Percentiles rank a stretch among this genome's conserved stretches.
Conservation (phyloP, 2,329 filamentous ascomycete genomes). For the Scedosporium apiospermum region DNA sequence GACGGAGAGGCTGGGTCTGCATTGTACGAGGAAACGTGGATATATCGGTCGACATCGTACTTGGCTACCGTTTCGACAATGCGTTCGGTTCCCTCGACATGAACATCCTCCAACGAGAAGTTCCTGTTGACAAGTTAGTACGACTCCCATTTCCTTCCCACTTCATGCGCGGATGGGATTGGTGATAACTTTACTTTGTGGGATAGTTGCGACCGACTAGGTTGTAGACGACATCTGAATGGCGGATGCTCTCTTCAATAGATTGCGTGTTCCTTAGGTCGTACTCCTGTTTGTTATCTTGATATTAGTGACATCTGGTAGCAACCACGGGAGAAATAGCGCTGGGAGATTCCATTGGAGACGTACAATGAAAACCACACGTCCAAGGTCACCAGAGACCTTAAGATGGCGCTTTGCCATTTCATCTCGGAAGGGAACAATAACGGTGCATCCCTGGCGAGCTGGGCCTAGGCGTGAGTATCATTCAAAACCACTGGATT, state of each 20-base stretch:
- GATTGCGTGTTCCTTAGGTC: slow-evolving; percentile 90
- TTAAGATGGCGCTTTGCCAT: slow-evolving; percentile 97
- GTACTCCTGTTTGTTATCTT: slow-evolving; percentile 56
- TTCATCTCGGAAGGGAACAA: slow-evolving; percentile 90
- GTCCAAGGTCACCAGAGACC: slow-evolving; percentile 86
- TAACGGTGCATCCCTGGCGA: slow-evolving; percentile 85
- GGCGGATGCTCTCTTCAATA: slow-evolving; percentile 91
- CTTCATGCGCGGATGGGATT: neutral
- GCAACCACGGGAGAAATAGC: neutral
- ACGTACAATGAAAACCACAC: slow-evolving; percentile 73
- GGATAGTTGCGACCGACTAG: slow-evolving; percentile 89
- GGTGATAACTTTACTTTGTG: slow-evolving; percentile 61
- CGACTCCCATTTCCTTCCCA: neutral
- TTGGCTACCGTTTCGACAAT: slow-evolving; percentile 93
- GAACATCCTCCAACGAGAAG: slow-evolving; percentile 85
- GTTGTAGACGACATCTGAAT: slow-evolving; percentile 97
- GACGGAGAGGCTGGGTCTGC: slow-evolving; percentile 70
- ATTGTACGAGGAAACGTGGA: slow-evolving; percentile 94
- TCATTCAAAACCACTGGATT: neutral
- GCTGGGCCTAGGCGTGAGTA: slow-evolving; percentile 42
- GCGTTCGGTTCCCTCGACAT: slow-evolving; percentile 83
- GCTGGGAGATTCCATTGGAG: neutral
- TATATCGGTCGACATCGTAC: slow-evolving; percentile 94
- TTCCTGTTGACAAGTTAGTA: slow-evolving; percentile 54
- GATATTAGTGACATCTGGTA: slow-evolving; percentile 1